Base-by-base conservation (phyloP, 768 basidiomycete species). In the Amanita fuliginea region DNA sequence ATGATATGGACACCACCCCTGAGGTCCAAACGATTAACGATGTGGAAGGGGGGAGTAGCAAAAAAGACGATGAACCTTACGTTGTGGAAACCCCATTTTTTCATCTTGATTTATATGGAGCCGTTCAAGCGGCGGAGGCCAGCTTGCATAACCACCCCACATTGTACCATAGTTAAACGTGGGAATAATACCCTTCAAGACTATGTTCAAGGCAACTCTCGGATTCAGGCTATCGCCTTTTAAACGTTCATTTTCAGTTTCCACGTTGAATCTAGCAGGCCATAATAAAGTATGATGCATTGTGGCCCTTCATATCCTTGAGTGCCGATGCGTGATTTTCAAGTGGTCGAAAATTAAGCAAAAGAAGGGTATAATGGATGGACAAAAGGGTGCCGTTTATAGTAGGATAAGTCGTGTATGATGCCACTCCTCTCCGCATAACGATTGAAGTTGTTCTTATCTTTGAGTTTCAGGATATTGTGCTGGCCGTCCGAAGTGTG, bases 281-380 rank as follows among this genome's bases (percentile, higher is more conserved):
- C 71, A 73, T 49, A 73, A 71, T 53, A 73, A 73, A 62, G 72
- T 66, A 51, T 42, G 59, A 36, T 18, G 21, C 19, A 49, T n/a
- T 51, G 13, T 13, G 13, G 16, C 10, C 28, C 35, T 28, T 39
- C 34, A 26, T 32, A 16, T 46, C 7, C 22, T 5, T 13, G 7
- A 22, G 30, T 47, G 13, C 44, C 46, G 16, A 19, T 49, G 14
- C 32, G 18, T 44, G 45, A 21, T 16, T 39, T 40, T 47, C 8
- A 52, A 85, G 83, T 85, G 82, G 83, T 83, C 83, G 0, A 85
- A 85, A 72, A 85, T 85, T 58, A 83, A 83, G 59, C 74, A 80
- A 49, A 76, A 71, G 58, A 86, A 86, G 57, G 83, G 80, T 14
- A 64, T 69, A n/a, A 76, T 72, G 54, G 83, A 86, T 59, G 67